A percentile compares a stretch with the other conserved stretches of the same genome.
Conservation (phyloP, 768 basidiomycete genomes). For the Trichaptum fuscoviolaceum region DNA sequence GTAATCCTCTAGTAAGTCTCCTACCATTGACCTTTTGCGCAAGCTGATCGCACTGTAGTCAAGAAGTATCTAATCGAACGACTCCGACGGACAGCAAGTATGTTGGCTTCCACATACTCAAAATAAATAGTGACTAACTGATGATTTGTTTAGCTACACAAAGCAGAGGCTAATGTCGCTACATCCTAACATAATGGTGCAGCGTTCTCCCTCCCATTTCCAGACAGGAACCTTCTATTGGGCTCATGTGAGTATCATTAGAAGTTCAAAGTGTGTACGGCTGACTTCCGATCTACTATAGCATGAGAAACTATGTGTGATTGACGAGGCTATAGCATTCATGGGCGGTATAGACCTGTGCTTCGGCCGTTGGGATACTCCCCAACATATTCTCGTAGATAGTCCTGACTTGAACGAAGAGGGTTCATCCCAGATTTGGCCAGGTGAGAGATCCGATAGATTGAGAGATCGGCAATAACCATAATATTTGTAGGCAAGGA, state of each 20-base stretch:
- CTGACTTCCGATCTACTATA: slow-evolving; percentile 23
- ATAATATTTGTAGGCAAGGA: slow-evolving; percentile 68
- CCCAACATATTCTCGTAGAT: slow-evolving; percentile 87
- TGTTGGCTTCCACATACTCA: slow-evolving; percentile 20
- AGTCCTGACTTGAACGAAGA: slow-evolving; percentile 63
- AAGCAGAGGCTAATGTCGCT: slow-evolving; percentile 76
- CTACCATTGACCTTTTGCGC: not conserved
- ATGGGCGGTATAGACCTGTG: slow-evolving; percentile 97
- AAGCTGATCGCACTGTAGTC: slow-evolving; percentile 38
- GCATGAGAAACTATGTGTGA: slow-evolving; percentile 98
- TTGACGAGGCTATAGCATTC: slow-evolving; percentile 96
- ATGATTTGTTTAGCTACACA: slow-evolving; percentile 53
- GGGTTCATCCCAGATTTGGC: slow-evolving; percentile 72
- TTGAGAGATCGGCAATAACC: not conserved
- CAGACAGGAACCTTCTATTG: slow-evolving; percentile 97
- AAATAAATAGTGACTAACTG: not conserved
- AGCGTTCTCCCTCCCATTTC: slow-evolving; percentile 96
- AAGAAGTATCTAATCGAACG: slow-evolving; percentile 92
- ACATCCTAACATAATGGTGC: slow-evolving; percentile 92
- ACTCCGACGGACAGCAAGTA: slow-evolving; percentile 93
- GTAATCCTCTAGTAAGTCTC: slow-evolving; percentile 83
- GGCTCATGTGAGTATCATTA: slow-evolving; percentile 73
- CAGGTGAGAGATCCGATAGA: slow-evolving; percentile 44
- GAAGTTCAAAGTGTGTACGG: not conserved
- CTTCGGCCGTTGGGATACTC: slow-evolving; percentile 96